phyloP scores from a whole-genome alignment of 2,329 filamentous ascomycete species.

The Aspergillus sp. region DNA sequence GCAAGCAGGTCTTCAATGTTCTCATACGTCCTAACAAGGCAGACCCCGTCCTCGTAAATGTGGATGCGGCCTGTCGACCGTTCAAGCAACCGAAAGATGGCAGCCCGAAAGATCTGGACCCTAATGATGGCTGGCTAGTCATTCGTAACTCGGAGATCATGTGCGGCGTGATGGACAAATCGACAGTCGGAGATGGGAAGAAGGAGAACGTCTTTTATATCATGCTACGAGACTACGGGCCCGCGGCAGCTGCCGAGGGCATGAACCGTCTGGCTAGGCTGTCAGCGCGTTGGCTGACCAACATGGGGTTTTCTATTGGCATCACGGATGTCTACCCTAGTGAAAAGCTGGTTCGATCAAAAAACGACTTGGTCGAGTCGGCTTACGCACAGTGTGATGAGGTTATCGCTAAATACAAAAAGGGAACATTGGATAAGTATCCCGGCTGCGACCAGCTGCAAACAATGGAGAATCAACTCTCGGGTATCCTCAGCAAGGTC shows the following conservation, averaged over 20 bases:
- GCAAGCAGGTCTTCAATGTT: slow-evolving; percentile 91
- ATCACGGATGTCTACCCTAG: slow-evolving; percentile 90
- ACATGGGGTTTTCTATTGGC: slow-evolving; percentile 91
- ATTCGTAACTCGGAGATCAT: slow-evolving; percentile 95
- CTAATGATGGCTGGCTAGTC: slow-evolving; percentile 82
- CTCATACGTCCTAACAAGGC: slow-evolving; percentile 80
- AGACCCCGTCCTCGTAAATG: slow-evolving; percentile 75
- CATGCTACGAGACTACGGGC: slow-evolving; percentile 88
- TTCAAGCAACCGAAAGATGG: slow-evolving; percentile 41
- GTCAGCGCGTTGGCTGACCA: slow-evolving; percentile 77
- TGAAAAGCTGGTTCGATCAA: slow-evolving; percentile 57
- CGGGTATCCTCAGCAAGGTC: slow-evolving; percentile 83
- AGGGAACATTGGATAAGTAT: slow-evolving; percentile 72
- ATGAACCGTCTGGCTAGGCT: slow-evolving; percentile 93
- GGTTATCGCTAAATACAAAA: slow-evolving; percentile 72
- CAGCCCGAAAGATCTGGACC: slow-evolving; percentile 53
- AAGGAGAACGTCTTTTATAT: slow-evolving; percentile 98
- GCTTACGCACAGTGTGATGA: slow-evolving; percentile 75
- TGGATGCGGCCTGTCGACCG: slow-evolving; percentile 84
- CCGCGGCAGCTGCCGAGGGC: slow-evolving; percentile 73
- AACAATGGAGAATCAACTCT: slow-evolving; percentile 83
- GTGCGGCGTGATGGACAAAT: slow-evolving; percentile 97
- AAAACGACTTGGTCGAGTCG: slow-evolving; percentile 63
- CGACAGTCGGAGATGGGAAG: slow-evolving; percentile 91
- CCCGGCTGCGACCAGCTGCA: slow-evolving; percentile 84